Percentiles rank a stretch among this genome's conserved stretches.
Conservation (phyloP, 1,139 yeast species). For the Zygosaccharomyces pseudobailii region DNA sequence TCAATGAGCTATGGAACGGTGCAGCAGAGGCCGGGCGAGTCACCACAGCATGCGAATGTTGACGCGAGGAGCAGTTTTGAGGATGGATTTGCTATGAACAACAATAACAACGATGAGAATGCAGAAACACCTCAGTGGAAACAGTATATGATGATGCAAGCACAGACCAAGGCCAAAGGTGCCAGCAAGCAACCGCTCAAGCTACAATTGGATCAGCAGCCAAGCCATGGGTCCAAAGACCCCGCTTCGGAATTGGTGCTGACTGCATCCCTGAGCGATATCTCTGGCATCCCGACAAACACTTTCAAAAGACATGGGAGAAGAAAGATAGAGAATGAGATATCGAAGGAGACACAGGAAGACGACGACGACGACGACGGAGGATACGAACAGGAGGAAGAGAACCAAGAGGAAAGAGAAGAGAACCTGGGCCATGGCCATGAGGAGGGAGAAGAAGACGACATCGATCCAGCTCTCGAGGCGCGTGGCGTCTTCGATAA, state of each 20-base stretch:
- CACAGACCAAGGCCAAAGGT: conserved; percentile 4
- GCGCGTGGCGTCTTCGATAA: conserved; percentile 27
- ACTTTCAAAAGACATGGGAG: conserved; percentile 23
- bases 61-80: conserved; percentile 2
- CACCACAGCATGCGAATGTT: conserved; percentile 6
- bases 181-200: conserved; percentile 1
- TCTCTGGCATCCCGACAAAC: conserved; percentile 27
- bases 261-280: conserved; percentile 26
- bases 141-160: conserved; percentile 17
- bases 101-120: conserved; percentile 8
- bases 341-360: background rate
- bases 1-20: conserved; percentile 26
- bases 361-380: background rate
- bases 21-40: conserved; percentile 15
- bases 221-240: conserved; percentile 4
- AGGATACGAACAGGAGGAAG: conserved; percentile 1
- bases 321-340: conserved; percentile 1
- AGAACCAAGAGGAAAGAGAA: background rate
- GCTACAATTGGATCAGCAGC: background rate
- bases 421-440: background rate
- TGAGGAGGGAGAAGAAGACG: conserved; percentile 14
- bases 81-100: background rate
- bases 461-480: conserved; percentile 25
- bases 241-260: conserved; percentile 23
- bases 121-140: conserved; percentile 24